A percentile compares a stretch with the other conserved stretches of the same genome.
These are phyloP conservation scores for Mallotus japonicus DNA, from an alignment of 441 rosid species.

Conservation along the genomic window DNA sequence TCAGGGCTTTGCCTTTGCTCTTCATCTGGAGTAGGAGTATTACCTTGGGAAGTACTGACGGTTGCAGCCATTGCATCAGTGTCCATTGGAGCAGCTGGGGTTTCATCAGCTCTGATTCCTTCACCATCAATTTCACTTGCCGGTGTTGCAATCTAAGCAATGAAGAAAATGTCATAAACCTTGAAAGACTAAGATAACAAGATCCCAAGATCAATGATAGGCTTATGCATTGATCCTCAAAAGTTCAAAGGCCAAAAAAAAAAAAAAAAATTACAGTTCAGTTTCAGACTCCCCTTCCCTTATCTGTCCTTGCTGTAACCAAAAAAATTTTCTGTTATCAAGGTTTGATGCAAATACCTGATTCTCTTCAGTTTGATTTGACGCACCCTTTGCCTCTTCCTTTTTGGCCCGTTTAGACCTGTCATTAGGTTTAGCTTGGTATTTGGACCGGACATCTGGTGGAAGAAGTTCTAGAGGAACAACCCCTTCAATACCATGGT, in stretches of 20 bases:
- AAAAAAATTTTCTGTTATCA: background rate
- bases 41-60: slow-evolving; percentile 39
- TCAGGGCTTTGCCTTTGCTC: slow-evolving; percentile 74
- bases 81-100: slow-evolving; percentile 55
- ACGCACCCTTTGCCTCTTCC: slow-evolving; percentile 63
- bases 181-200: background rate
- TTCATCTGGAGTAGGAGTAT: slow-evolving; percentile 68
- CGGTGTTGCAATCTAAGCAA: slow-evolving; percentile 44
- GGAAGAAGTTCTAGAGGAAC: slow-evolving; percentile 90
- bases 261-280: background rate
- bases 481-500: slow-evolving; percentile 91
- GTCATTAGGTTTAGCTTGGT: slow-evolving; percentile 79
- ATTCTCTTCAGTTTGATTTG: slow-evolving; percentile 61
- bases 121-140: slow-evolving; percentile 69
- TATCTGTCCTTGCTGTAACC: background rate
- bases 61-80: slow-evolving; percentile 40
- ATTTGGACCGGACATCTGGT: slow-evolving; percentile 70
- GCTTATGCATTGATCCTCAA: background rate
- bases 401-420: slow-evolving; percentile 87
- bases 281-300: background rate
- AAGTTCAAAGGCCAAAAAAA: background rate
- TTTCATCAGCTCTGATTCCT: slow-evolving; percentile 62
- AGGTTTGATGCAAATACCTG: slow-evolving; percentile 41
- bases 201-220: background rate
- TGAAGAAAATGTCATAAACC: background rate